These are phyloP conservation scores for Hemerocallis citrina DNA, from an alignment of 106 monocot genomes.

Conservation along the genomic window DNA sequence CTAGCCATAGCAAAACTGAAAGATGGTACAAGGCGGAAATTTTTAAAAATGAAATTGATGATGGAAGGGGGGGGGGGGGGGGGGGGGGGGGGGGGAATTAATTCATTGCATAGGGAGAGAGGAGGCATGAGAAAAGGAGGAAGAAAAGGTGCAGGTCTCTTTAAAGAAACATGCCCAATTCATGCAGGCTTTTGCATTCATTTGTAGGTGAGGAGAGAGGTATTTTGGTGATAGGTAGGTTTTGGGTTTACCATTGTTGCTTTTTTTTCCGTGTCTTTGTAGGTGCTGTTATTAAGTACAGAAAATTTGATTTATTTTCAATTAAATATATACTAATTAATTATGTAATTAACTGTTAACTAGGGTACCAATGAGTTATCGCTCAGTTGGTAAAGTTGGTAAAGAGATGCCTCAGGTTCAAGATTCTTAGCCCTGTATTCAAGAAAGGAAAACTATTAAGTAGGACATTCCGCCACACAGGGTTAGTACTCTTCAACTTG, in stretches of 20 bases:
- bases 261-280: neutral
- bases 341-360: too few relatives aligned
- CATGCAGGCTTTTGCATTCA: neutral
- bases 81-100: neutral
- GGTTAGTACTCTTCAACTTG: too few relatives aligned
- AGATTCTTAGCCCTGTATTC: too few relatives aligned
- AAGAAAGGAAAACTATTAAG: too few relatives aligned
- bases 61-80: neutral
- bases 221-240: neutral
- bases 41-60: too few relatives aligned
- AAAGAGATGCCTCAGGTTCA: too few relatives aligned
- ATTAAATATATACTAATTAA: too few relatives aligned
- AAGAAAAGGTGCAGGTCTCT: neutral
- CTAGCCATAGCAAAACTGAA: neutral
- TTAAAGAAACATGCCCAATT: neutral
- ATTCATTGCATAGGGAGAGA: neutral
- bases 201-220: neutral
- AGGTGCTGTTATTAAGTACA: neutral
- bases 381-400: too few relatives aligned
- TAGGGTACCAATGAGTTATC: too few relatives aligned
- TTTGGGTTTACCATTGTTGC: neutral
- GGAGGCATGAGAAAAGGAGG: neutral
- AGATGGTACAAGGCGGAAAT: too few relatives aligned
- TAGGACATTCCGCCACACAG: too few relatives aligned
- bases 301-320: too few relatives aligned